These are phyloP conservation scores for Glarea lozoyensis DNA, from an alignment of 495 filamentous ascomycete genomes.

Conservation along the genomic window DNA sequence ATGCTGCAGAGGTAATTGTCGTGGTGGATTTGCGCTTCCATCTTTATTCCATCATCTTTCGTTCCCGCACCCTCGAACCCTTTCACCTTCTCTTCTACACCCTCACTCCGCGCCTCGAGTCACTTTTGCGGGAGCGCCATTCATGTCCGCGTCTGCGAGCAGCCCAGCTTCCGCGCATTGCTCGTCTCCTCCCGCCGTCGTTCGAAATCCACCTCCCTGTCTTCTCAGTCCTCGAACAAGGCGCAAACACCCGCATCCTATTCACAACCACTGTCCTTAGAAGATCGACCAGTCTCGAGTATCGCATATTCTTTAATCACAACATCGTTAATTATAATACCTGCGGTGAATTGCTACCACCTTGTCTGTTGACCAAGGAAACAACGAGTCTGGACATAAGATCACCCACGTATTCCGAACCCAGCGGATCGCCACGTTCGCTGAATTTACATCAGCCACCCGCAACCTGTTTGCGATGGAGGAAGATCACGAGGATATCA, in stretches of 20 bases:
- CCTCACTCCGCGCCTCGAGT: neutral
- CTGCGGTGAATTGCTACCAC: no score
- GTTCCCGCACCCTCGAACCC: neutral
- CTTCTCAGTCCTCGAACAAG: neutral
- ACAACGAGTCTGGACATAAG: constrained; percentile 34
- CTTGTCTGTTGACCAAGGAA: no score
- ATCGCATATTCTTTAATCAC: no score
- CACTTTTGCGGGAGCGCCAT: constrained; percentile 8
- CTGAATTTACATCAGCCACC: neutral
- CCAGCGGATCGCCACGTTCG: neutral
- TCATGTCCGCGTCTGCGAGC: constrained; percentile 16
- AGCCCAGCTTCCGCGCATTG: constrained; percentile 2
- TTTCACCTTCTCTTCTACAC: constrained; percentile 1
- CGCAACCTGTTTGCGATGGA: constrained; percentile 14
- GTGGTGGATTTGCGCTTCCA: constrained; percentile 10
- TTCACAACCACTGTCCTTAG: neutral
- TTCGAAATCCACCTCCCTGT: constrained; percentile 11
- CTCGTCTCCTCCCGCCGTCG: constrained; percentile 8
- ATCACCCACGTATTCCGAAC: constrained; percentile 14
- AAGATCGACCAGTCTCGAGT: no score
- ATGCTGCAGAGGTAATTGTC: constrained; percentile 13
- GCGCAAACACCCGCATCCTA: constrained; percentile 13
- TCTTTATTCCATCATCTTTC: constrained; percentile 11
- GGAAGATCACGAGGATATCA: constrained; percentile 35
- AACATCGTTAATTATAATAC: no score